Conservation (phyloP, 768 basidiomycete genomes). For the Suillus alpinus region DNA sequence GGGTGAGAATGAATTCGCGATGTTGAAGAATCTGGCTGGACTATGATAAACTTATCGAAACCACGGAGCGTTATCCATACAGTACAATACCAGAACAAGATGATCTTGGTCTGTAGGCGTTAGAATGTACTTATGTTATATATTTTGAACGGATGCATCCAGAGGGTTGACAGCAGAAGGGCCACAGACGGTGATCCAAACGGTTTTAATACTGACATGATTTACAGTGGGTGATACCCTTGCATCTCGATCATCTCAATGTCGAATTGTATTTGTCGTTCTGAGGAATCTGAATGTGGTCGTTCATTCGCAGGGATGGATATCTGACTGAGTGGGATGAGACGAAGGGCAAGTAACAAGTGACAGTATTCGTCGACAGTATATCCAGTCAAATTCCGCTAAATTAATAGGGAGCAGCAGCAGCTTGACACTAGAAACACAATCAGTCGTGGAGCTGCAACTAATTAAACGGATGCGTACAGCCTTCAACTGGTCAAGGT, state of each 20-base stretch:
- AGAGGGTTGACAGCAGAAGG: not conserved
- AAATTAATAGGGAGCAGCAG: slow-evolving; percentile 56
- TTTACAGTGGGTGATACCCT: not conserved
- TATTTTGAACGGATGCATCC: not conserved
- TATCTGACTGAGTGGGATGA: not conserved
- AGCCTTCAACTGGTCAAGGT: slow-evolving; percentile 85
- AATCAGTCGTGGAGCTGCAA: slow-evolving; percentile 11
- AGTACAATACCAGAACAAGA: slow-evolving; percentile 17
- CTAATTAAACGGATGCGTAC: slow-evolving; percentile 42
- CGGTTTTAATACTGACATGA: not conserved
- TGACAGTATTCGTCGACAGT: not conserved
- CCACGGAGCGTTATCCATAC: not conserved
- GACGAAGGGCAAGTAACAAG: not conserved
- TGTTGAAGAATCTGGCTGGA: slow-evolving; percentile 66
- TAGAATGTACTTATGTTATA: not conserved
- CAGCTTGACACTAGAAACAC: slow-evolving; percentile 63
- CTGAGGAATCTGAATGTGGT: too few relatives aligned
- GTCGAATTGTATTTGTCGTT: not conserved
- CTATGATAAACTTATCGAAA: slow-evolving; percentile 1
- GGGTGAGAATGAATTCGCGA: slow-evolving; percentile 66
- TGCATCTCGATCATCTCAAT: not conserved
- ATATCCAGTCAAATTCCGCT: not conserved
- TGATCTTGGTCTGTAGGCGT: slow-evolving; percentile 6
- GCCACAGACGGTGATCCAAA: not conserved
- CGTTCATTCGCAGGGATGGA: not conserved